phyloP scores from a whole-genome alignment of 106 monocot genomes.

The Ottelia alismoides region DNA sequence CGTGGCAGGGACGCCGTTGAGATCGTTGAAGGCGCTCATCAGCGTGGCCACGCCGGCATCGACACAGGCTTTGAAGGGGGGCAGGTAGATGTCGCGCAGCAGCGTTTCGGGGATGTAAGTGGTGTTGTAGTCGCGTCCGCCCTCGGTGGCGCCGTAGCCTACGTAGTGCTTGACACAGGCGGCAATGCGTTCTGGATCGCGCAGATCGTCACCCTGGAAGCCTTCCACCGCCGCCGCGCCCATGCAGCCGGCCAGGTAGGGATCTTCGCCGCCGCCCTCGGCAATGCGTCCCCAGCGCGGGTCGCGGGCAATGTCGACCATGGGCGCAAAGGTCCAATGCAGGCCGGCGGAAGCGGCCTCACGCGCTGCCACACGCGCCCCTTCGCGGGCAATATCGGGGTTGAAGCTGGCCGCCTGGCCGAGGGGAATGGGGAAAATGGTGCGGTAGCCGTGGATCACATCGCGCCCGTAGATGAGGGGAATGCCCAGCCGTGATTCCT shows the following conservation, averaged over 20 bases:
- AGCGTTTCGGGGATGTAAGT: neutral
- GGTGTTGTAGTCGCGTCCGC: neutral
- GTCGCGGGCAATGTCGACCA: neutral
- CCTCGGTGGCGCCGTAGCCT: neutral
- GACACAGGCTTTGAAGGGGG: neutral
- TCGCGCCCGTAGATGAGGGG: neutral
- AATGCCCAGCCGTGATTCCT: neutral
- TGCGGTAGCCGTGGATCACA: neutral
- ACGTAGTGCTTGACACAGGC: neutral
- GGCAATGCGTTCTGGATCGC: slow-evolving; percentile 7
- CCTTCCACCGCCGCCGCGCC: neutral
- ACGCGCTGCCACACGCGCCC: no score
- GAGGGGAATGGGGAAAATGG: neutral
- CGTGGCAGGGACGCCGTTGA: neutral
- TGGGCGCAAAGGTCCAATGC: neutral
- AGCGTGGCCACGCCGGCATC: neutral
- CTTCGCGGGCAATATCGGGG: neutral
- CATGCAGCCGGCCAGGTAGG: neutral
- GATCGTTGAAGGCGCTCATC: neutral
- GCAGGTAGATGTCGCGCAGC: neutral
- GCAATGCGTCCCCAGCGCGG: neutral
- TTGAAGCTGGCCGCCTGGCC: neutral
- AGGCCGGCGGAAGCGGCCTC: neutral
- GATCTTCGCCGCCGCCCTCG: neutral
- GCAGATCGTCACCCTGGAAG: neutral